These are phyloP conservation scores for Flaveria brownii DNA, from an alignment of 129 eudicot genomes.

Conservation along the genomic window DNA sequence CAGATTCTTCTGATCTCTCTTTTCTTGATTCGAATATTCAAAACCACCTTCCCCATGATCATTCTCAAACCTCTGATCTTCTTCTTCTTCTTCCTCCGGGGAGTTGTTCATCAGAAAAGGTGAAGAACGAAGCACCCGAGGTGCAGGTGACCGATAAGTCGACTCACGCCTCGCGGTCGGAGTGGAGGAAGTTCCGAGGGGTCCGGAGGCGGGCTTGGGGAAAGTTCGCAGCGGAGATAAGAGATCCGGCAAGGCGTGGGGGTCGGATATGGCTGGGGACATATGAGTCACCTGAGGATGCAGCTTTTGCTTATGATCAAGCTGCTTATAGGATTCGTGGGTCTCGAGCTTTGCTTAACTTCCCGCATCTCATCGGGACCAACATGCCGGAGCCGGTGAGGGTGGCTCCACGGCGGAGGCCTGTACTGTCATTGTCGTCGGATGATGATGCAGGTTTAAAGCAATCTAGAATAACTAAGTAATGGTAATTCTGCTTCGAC, in stretches of 20 bases:
- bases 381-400: slow-evolving; percentile 40
- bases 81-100: slow-evolving; percentile 21
- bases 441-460: slow-evolving; percentile 3
- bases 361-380: slow-evolving; percentile 45
- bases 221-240: slow-evolving; percentile 49
- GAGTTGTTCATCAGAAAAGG: slow-evolving; percentile 8
- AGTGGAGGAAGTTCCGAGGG: slow-evolving; percentile 42
- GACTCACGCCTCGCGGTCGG: slow-evolving; percentile 19
- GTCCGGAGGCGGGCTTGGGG: slow-evolving; percentile 55
- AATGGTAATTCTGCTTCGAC: slow-evolving; percentile 16
- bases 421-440: slow-evolving; percentile 4
- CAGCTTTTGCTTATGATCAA: slow-evolving; percentile 53
- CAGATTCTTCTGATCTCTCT: slow-evolving; percentile 24
- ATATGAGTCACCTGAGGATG: slow-evolving; percentile 48
- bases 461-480: slow-evolving; percentile 23
- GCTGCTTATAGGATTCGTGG: slow-evolving; percentile 50
- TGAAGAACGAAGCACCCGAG: not conserved
- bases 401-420: slow-evolving; percentile 37
- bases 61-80: slow-evolving; percentile 32
- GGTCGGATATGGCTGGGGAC: slow-evolving; percentile 49
- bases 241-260: slow-evolving; percentile 46
- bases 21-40: slow-evolving; percentile 27
- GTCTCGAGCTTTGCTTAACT: slow-evolving; percentile 42
- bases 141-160: not conserved
- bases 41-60: slow-evolving; percentile 30